Evolutionary conservation across 2,329 filamentous ascomycete genomes (phyloP).

Genomic region (Talaromyces sp.): DNA sequence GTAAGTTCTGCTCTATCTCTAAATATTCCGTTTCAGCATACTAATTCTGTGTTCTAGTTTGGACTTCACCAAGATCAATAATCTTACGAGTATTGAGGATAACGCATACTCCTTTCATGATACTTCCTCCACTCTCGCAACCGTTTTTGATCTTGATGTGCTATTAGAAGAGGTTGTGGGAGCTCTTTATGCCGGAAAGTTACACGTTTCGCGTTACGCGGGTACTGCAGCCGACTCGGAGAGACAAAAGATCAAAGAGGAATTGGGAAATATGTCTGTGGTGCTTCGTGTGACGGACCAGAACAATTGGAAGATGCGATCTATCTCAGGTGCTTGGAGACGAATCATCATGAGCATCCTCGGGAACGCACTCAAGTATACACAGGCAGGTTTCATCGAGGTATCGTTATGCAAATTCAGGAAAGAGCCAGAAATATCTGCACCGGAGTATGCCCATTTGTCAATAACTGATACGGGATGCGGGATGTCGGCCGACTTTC

Average conservation of each 20-base stretch:
- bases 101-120: not conserved
- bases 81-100: not conserved
- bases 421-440: constrained; percentile 17
- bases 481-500: constrained; percentile 60
- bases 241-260: constrained; percentile 4
- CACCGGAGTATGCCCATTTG: constrained; percentile 28
- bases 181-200: constrained; percentile 29
- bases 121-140: constrained; percentile 24
- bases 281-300: constrained; percentile 29
- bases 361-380: constrained; percentile 2
- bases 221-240: constrained; percentile 10
- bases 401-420: constrained; percentile 25
- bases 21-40: too few species aligned
- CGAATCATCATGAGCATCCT: constrained; percentile 35
- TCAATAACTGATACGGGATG: constrained; percentile 60
- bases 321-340: constrained; percentile 30
- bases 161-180: constrained; percentile 32
- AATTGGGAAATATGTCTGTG: constrained; percentile 24
- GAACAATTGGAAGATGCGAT: constrained; percentile 30
- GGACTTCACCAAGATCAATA: constrained; percentile 7
- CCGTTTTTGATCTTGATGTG: constrained; percentile 32
- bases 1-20: constrained; percentile 22
- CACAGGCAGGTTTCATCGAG: constrained; percentile 29
- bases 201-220: constrained; percentile 17
- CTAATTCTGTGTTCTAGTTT: not conserved